Conservation (phyloP, 352 stramenopile species). For the Globisporangium apiculatum region DNA sequence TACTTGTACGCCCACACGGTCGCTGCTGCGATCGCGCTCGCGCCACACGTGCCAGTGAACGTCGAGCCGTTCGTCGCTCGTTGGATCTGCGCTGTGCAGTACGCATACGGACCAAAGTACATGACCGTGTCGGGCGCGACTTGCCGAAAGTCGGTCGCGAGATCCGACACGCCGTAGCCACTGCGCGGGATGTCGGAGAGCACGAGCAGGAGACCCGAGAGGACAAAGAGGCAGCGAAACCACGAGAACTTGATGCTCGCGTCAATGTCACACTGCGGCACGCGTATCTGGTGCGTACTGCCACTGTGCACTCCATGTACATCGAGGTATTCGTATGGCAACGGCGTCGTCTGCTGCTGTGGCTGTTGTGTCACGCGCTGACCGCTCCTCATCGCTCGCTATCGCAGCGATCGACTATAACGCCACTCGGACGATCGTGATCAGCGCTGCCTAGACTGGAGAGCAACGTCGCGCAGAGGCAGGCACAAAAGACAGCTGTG, state of each 20-base stretch:
- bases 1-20: conserved; percentile 28
- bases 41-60: background rate
- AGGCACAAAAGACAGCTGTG: too few relatives aligned
- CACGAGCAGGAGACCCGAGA: conserved; percentile 25
- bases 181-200: conserved; percentile 45
- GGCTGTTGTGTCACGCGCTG: conserved; percentile 3
- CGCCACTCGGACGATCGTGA: too few relatives aligned
- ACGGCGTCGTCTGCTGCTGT: background rate
- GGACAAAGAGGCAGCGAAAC: conserved; percentile 21
- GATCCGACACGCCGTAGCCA: conserved; percentile 17
- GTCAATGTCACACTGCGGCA: conserved; percentile 19
- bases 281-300: background rate
- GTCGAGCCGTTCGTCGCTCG: background rate
- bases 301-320: background rate
- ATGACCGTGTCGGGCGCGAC: conserved; percentile 24
- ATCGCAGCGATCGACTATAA: too few relatives aligned
- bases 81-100: conserved; percentile 27
- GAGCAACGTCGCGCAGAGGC: too few relatives aligned
- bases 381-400: background rate
- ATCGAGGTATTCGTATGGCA: background rate
- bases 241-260: conserved; percentile 20
- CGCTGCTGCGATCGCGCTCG: background rate
- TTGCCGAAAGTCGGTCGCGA: conserved; percentile 10
- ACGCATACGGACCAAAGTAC: conserved; percentile 40
- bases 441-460: too few relatives aligned